Percentiles rank a stretch among this genome's conserved stretches.
Conservation (phyloP, 228 moss, liverwort and hornwort species). For the Sphagnum fallax region DNA sequence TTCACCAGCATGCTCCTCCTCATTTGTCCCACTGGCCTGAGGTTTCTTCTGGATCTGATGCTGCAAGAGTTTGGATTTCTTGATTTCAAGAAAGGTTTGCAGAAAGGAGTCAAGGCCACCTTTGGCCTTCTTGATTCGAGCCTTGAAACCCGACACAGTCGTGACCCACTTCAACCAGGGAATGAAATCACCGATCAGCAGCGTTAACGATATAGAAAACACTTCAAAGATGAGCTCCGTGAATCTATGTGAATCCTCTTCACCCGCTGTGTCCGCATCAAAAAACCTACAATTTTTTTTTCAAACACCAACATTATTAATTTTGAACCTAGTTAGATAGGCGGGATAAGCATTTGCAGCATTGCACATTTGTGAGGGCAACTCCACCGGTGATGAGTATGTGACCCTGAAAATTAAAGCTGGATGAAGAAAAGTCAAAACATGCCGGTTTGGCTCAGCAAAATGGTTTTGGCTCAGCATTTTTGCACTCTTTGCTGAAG, state of each 20-base stretch:
- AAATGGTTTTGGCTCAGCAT: no score
- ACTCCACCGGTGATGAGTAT: no score
- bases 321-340: no score
- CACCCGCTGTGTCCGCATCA: not conserved
- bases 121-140: not conserved
- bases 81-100: not conserved
- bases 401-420: no score
- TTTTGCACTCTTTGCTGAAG: no score
- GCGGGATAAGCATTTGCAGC: no score
- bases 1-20: not conserved
- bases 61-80: not conserved
- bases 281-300: not conserved
- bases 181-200: not conserved
- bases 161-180: not conserved
- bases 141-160: not conserved
- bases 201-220: not conserved
- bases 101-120: not conserved
- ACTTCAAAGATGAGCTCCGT: not conserved
- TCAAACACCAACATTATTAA: no score
- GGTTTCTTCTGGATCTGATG: not conserved
- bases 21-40: not conserved
- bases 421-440: no score
- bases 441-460: no score
- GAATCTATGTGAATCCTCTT: not conserved
- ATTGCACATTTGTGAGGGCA: no score